These are phyloP conservation scores for Camelina sativa DNA, from an alignment of 345 rosid species.

Conservation along the genomic window DNA sequence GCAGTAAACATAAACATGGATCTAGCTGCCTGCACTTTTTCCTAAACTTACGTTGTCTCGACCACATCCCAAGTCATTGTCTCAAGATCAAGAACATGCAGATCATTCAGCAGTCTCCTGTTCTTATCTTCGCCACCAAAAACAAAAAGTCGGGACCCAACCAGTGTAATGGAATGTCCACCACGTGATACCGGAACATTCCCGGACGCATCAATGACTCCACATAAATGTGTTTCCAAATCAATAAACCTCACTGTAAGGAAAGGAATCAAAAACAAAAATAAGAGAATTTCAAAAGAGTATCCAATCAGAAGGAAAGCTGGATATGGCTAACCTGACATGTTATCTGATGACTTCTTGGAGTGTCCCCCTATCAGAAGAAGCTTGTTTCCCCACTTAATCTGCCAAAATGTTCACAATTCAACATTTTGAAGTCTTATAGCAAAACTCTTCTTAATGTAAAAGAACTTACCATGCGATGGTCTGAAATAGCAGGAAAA, in stretches of 20 bases:
- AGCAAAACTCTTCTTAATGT: slow-evolving; percentile 6
- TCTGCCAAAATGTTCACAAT: slow-evolving; percentile 49
- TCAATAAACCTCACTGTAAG: slow-evolving; percentile 77
- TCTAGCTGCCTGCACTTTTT: neutral
- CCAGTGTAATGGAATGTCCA: slow-evolving; percentile 86
- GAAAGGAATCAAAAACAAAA: slow-evolving; percentile 20
- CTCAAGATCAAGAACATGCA: slow-evolving; percentile 75
- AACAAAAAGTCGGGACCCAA: slow-evolving; percentile 72
- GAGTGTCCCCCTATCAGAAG: slow-evolving; percentile 85
- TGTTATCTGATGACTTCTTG: slow-evolving; percentile 58
- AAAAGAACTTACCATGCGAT: slow-evolving; percentile 65
- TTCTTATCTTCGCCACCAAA: slow-evolving; percentile 94
- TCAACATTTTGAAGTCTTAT: neutral
- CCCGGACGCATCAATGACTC: slow-evolving; percentile 71
- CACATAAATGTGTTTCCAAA: slow-evolving; percentile 63
- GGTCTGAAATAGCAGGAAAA: slow-evolving; percentile 80
- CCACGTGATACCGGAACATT: slow-evolving; percentile 90
- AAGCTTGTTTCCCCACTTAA: slow-evolving; percentile 83
- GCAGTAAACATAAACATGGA: neutral
- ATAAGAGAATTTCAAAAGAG: slow-evolving; percentile 35
- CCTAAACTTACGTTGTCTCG: slow-evolving; percentile 67
- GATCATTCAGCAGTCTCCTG: slow-evolving; percentile 83
- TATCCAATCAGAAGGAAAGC: slow-evolving; percentile 4
- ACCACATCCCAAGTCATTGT: slow-evolving; percentile 82
- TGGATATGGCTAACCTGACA: slow-evolving; percentile 62